Conservation (phyloP, 2,329 filamentous ascomycete species). For the Ceratocystis huliohia region DNA sequence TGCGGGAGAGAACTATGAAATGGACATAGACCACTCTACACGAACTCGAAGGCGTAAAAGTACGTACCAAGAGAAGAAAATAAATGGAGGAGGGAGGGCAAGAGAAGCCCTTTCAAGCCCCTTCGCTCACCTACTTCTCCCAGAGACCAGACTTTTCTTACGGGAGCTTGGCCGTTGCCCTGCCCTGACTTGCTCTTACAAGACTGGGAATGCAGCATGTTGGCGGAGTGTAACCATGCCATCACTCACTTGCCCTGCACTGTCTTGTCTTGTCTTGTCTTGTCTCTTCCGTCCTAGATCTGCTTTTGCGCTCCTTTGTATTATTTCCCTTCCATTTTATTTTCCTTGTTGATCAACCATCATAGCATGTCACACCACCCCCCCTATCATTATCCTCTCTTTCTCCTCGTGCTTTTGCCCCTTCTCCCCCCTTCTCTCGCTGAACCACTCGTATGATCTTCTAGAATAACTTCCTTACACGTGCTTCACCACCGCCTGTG, state of each 20-base stretch:
- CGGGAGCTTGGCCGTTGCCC: too few species aligned
- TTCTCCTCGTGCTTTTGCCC: neutral
- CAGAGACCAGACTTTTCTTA: too few species aligned
- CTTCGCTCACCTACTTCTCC: too few species aligned
- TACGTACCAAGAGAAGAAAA: too few species aligned
- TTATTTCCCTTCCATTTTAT: neutral
- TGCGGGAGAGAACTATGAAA: too few species aligned
- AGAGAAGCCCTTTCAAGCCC: too few species aligned
- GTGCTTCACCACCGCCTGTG: slow-evolving; percentile 4
- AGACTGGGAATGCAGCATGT: neutral
- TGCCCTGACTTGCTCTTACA: neutral
- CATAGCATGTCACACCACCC: neutral
- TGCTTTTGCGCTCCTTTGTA: neutral
- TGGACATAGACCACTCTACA: too few species aligned
- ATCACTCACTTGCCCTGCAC: neutral
- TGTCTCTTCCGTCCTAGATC: neutral
- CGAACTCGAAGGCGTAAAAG: too few species aligned
- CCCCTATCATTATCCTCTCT: neutral
- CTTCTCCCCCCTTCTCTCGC: neutral
- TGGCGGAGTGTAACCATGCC: slow-evolving; percentile 3
- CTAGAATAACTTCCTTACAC: slow-evolving; percentile 8
- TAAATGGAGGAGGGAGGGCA: too few species aligned
- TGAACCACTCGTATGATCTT: slow-evolving; percentile 8
- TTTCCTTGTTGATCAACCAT: neutral
- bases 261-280: neutral